Evolutionary conservation across 2,329 filamentous ascomycete genomes (phyloP).

Genomic region (Cytospora paraplurivora): DNA sequence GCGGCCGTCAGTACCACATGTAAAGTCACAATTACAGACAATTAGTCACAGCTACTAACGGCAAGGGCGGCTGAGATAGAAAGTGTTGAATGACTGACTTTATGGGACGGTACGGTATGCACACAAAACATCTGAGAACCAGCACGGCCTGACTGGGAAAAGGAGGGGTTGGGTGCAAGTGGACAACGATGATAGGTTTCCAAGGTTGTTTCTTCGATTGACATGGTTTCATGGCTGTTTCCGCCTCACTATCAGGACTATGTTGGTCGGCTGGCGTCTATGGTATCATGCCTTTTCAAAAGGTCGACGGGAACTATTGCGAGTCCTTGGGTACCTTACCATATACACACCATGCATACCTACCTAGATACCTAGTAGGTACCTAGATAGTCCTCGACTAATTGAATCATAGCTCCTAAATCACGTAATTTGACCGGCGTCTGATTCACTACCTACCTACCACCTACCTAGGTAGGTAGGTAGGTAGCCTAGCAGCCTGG

Average conservation of each 20-base stretch:
- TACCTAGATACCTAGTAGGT: too few relatives aligned
- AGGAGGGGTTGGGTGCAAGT: background rate
- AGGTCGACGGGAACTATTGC: too few relatives aligned
- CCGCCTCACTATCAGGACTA: background rate
- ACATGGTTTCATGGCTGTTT: background rate
- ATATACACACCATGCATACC: too few relatives aligned
- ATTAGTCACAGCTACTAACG: background rate
- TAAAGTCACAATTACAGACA: too few relatives aligned
- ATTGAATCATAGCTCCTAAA: background rate
- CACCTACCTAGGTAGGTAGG: too few relatives aligned
- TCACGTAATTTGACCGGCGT: background rate
- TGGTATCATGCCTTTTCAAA: too few relatives aligned
- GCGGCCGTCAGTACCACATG: background rate
- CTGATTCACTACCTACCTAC: too few relatives aligned
- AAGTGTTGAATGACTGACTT: too few relatives aligned
- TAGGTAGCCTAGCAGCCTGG: too few relatives aligned
- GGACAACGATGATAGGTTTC: background rate
- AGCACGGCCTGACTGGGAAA: background rate
- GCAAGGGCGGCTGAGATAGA: background rate
- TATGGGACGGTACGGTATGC: too few relatives aligned
- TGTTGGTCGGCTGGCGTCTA: too few relatives aligned
- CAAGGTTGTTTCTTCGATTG: background rate
- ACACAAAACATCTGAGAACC: background rate
- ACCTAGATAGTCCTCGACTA: background rate
- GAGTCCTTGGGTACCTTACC: too few relatives aligned